A percentile compares a stretch with the other conserved stretches of the same genome.
These are phyloP conservation scores for Akanthomyces uredinophilus DNA, from an alignment of 2,329 filamentous ascomycete genomes.

Conservation along the genomic window DNA sequence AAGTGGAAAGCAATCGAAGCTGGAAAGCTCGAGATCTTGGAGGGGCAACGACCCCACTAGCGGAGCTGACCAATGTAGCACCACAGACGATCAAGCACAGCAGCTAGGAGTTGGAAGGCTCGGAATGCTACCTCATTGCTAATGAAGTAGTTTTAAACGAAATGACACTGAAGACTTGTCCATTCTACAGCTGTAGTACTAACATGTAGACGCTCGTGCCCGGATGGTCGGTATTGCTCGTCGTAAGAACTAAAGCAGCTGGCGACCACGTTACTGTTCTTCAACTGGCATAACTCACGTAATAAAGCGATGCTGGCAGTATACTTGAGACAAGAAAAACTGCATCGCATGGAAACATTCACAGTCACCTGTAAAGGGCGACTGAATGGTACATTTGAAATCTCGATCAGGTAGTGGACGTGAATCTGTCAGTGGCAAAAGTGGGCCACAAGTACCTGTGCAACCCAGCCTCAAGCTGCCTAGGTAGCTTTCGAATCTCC, in stretches of 20 bases:
- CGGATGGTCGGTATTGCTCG: no score
- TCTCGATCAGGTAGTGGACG: neutral
- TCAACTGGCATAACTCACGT: no score
- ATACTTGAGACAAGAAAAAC: no score
- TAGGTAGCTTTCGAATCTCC: neutral
- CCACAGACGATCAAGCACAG: neutral
- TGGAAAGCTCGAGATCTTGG: slow-evolving; percentile 12
- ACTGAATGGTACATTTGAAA: neutral
- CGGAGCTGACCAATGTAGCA: neutral
- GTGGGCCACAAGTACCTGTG: neutral
- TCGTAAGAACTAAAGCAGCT: no score
- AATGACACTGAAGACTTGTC: neutral
- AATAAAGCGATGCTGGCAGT: no score
- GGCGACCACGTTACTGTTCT: no score
- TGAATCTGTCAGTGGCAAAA: neutral
- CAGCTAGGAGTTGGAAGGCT: neutral
- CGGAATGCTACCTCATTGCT: neutral
- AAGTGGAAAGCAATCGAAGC: slow-evolving; percentile 13
- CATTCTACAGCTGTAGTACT: neutral
- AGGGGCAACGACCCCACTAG: slow-evolving; percentile 13
- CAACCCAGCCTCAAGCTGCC: neutral
- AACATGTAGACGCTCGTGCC: no score
- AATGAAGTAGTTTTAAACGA: neutral
- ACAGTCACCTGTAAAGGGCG: no score
- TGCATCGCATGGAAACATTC: no score